Evolutionary conservation across 2,329 filamentous ascomycete species (phyloP).

Genomic region (Alternaria infectoria): DNA sequence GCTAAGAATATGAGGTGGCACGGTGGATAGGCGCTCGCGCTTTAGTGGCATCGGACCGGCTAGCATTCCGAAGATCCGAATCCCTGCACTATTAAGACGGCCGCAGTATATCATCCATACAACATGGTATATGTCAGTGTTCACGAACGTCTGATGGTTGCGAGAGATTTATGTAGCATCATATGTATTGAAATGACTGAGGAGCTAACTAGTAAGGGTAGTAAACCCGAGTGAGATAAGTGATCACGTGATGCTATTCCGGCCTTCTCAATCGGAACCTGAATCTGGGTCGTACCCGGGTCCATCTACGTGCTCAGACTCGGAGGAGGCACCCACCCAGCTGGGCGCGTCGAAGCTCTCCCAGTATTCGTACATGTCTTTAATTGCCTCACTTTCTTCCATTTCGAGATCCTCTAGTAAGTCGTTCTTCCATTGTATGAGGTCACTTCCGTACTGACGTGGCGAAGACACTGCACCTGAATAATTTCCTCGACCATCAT

Average conservation of each 20-base stretch:
- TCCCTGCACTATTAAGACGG: not conserved
- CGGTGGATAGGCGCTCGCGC: not conserved
- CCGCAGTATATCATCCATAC: not conserved
- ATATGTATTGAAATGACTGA: not conserved
- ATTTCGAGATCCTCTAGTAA: not conserved
- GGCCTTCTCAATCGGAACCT: not conserved
- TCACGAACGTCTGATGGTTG: not conserved
- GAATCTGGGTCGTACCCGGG: not conserved
- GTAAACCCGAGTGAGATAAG: not conserved
- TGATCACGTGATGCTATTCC: not conserved
- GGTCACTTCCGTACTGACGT: not conserved
- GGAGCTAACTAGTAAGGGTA: not conserved
- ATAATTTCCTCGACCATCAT: not conserved
- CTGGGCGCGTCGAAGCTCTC: not conserved
- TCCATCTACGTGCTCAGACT: not conserved
- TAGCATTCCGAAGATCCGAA: not conserved
- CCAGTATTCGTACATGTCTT: not conserved
- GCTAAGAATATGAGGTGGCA: not conserved
- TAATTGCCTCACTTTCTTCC: not conserved
- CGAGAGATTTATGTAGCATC: not conserved
- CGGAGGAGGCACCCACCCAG: not conserved
- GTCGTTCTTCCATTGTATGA: not conserved
- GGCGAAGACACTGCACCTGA: not conserved
- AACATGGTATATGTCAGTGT: not conserved
- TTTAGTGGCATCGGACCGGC: not conserved